These are phyloP conservation scores for Talaromyces adpressus DNA, from an alignment of 495 filamentous ascomycete species.

Conservation along the genomic window DNA sequence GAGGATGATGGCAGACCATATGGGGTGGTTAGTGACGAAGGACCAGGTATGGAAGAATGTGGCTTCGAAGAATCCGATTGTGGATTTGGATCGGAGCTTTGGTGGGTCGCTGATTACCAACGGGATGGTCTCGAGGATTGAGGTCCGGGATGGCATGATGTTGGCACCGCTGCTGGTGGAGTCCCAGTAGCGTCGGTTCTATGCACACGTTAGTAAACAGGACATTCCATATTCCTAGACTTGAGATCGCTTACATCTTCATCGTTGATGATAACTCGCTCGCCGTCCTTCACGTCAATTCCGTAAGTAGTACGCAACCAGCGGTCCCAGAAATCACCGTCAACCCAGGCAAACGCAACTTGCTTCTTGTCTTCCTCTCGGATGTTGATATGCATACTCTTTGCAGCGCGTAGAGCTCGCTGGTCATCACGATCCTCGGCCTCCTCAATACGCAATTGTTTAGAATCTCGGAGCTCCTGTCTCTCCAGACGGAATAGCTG, in stretches of 20 bases:
- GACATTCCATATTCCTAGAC: neutral
- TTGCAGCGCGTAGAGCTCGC: conserved; percentile 76
- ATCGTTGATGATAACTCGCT: conserved; percentile 94
- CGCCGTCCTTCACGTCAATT: conserved; percentile 75
- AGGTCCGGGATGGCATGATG: conserved; percentile 85
- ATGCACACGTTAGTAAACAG: conserved; percentile 1
- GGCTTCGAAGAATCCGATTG: conserved; percentile 66
- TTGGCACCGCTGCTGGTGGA: conserved; percentile 75
- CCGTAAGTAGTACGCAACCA: conserved; percentile 95
- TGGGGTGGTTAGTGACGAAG: conserved; percentile 64
- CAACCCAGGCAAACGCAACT: conserved; percentile 96
- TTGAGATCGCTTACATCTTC: conserved; percentile 70
- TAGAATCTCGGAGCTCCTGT: conserved; percentile 85
- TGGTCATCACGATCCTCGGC: conserved; percentile 92
- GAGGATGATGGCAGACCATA: conserved; percentile 56
- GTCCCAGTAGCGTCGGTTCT: conserved; percentile 96
- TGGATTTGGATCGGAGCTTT: conserved; percentile 81
- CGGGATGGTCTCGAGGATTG: conserved; percentile 88
- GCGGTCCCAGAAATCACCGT: conserved; percentile 94
- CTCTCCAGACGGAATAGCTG: conserved; percentile 84
- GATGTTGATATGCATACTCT: conserved; percentile 86
- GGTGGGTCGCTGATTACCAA: conserved; percentile 68
- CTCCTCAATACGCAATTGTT: conserved; percentile 92
- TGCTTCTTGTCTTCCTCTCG: conserved; percentile 79
- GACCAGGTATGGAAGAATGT: conserved; percentile 69